Evolutionary conservation across 208 protist genomes (phyloP), one percentile per base, ranked within the genome.

Genomic region (Acanthamoeba polyphaga): DNA sequence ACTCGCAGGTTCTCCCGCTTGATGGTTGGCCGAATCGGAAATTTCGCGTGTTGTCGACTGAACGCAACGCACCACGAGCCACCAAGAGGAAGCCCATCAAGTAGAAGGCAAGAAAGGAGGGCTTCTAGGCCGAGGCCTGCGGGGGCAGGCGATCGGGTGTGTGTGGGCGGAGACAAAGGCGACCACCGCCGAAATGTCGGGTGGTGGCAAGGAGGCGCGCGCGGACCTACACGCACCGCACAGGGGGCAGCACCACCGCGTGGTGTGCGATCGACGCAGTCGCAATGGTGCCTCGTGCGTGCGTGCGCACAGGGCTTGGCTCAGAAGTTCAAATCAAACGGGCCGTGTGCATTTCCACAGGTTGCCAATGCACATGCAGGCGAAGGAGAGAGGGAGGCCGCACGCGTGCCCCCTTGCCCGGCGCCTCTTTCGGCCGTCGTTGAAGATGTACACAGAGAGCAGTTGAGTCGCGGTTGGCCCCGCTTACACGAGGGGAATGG

Each of bases 401-500:
- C 43, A 58, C 53, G 53, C 12, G 53, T 55, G 12, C 51, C 17
- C 53, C 53, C 15, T 19, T 58, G 17, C 53, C 12, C 53, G 17
- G 15, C 58, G 4, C 13, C 19, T 64, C 13, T 8, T 29, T 6
- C 22, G 24, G 15, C 60, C 13, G 60, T 66, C 24, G 22, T 66
- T 4, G 24, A 46, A 58, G 53, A 1, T 58, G 13, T 13, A 58
- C 53, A 13, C 53, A 58, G 53, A 13, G 12, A 19, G 53, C 53
- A 22, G 53, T 46, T 46, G 43, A 46, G 43, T 46, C 43, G 43
- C 43, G 43, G 43, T 46, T 46, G 43, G 43, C 7, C 17, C 19
- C 4, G 2, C 66, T 90, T 90, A 90, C 51, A 90, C 55, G 27
- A 68, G 22, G 38, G 82, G 82, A 43, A 90, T 60, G 82, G 82